Evolutionary conservation across 2,329 filamentous ascomycete genomes (phyloP), one percentile per base, ranked within the genome.

Genomic region (Bertia moriformis): DNA sequence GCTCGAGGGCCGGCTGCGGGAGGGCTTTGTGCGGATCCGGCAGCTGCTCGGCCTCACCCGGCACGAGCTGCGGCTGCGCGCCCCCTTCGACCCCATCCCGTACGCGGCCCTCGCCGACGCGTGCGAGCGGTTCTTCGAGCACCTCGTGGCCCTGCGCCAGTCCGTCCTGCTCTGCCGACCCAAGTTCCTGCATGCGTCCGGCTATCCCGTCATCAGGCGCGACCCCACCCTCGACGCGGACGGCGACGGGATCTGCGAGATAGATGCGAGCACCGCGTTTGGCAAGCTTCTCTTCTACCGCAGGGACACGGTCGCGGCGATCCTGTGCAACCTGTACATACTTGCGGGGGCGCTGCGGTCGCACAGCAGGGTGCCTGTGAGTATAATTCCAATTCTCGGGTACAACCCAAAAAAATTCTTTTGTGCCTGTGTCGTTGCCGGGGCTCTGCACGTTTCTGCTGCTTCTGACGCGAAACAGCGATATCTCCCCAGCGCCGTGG

Each of bases 51-150:
- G 60, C 24, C 59, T 76, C 43, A 73, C 72, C 0, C 63, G 67
- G 14, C 72, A 77, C 46, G 72, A 77, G 46, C 64, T 73, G 44
- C 69, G 72, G 2, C 61, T 76, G 24, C 65, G 71, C 17, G 70
- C 62, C 1, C 67, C 69, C 1, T 76, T 76, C 45, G 62, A 76
- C 40, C 65, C 69, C 1, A 52, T 69, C 1, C 69, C 71, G 0
- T 75, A 74, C 50, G 66, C 65, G 2, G 69, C 63, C 13, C 62
- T 76, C 4, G 68, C 72, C 37, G 65, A 68, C 44, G 59, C 63
- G 4, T 72, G 67, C 40, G 71, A 76, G 49, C 60, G 61, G 3
- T 74, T 76, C 56, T 73, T 75, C 45, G 71, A 75, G 44, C 67
- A 73, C 43, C 60, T 74, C 41, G 65, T 75, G 18, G 61, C 68